Percentiles rank a stretch among this genome's conserved stretches.
Evolutionary conservation across 148 eudicot genomes (phyloP).

Genomic region (Chenopodium berlandieri): DNA sequence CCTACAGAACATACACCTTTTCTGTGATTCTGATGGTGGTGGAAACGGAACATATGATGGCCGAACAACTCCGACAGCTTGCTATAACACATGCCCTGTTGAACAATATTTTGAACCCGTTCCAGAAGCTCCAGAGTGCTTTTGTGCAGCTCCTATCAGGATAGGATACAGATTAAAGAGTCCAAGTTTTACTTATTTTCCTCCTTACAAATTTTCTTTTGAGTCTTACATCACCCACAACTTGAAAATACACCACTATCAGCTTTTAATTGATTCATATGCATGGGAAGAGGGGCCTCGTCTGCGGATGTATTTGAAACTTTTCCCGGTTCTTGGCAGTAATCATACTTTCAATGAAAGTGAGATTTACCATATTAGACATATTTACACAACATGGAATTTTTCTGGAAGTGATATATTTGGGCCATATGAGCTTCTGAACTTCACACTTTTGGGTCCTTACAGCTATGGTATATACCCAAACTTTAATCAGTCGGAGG

Average conservation of each 20-base stretch:
- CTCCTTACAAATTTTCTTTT: slow-evolving; percentile 52
- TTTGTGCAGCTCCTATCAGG: slow-evolving; percentile 86
- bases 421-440: slow-evolving; percentile 95
- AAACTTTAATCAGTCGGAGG: not conserved
- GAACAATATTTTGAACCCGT: slow-evolving; percentile 54
- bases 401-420: slow-evolving; percentile 63
- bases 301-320: slow-evolving; percentile 72
- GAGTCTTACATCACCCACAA: slow-evolving; percentile 48
- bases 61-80: slow-evolving; percentile 38
- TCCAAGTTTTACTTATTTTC: slow-evolving; percentile 75
- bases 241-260: slow-evolving; percentile 52
- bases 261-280: slow-evolving; percentile 63
- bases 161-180: slow-evolving; percentile 83
- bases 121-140: slow-evolving; percentile 61
- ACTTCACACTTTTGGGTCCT: slow-evolving; percentile 80
- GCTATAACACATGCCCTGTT: slow-evolving; percentile 62
- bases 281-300: slow-evolving; percentile 88
- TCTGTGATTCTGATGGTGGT: slow-evolving; percentile 54
- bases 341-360: slow-evolving; percentile 47
- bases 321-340: slow-evolving; percentile 47
- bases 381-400: slow-evolving; percentile 55
- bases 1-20: slow-evolving; percentile 36
- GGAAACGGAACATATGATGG: slow-evolving; percentile 32
- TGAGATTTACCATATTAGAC: slow-evolving; percentile 55
- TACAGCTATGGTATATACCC: slow-evolving; percentile 53